These are phyloP conservation scores for Trichosanthes truncata DNA, from an alignment of 306 rosid species.

Conservation along the genomic window DNA sequence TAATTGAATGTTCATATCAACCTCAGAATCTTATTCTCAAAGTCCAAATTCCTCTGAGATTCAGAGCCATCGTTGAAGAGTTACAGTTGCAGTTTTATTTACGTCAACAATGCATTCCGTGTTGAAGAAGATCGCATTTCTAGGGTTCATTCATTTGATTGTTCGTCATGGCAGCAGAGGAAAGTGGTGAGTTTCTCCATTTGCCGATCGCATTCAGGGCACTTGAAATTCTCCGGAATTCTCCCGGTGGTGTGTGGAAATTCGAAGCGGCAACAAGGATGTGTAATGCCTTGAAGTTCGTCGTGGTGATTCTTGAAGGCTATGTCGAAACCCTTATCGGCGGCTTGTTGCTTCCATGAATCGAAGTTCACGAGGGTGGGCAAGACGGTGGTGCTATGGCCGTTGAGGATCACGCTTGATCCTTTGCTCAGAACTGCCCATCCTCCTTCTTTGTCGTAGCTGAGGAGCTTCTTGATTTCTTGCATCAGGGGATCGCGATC, in stretches of 20 bases:
- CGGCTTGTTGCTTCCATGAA: conserved; percentile 28
- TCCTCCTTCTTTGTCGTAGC: conserved; percentile 38
- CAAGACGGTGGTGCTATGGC: conserved; percentile 25
- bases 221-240: conserved; percentile 7
- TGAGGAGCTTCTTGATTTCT: conserved; percentile 36
- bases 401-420: conserved; percentile 28
- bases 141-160: not conserved
- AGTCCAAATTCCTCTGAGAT: not conserved
- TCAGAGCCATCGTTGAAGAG: not conserved
- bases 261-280: conserved; percentile 12
- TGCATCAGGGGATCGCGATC: conserved; percentile 34
- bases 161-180: conserved; percentile 45
- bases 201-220: conserved; percentile 17
- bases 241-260: conserved; percentile 6
- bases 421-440: conserved; percentile 48
- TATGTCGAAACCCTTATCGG: conserved; percentile 24
- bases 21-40: not conserved
- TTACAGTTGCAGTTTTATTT: not conserved
- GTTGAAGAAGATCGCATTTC: not conserved
- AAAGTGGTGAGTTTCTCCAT: conserved; percentile 48
- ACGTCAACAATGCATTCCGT: not conserved
- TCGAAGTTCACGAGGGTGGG: conserved; percentile 33
- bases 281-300: conserved; percentile 17
- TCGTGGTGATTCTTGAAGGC: conserved; percentile 25
- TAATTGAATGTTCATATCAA: not conserved